Evolutionary conservation across 2,329 filamentous ascomycete genomes (phyloP).

Genomic region (Curvularia sp.): DNA sequence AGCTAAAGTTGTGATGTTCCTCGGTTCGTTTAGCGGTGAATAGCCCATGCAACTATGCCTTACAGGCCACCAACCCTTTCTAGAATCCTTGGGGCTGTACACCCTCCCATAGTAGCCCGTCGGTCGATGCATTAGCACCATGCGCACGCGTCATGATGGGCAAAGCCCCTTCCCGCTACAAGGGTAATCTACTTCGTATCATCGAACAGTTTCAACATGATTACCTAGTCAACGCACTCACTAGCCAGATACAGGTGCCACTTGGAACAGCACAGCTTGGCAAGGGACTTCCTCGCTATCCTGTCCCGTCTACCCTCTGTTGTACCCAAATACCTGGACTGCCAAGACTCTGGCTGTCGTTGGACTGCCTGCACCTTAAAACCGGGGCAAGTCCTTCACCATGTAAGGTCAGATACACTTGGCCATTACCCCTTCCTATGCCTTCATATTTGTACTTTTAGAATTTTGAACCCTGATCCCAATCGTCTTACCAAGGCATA

Average conservation of each 20-base stretch:
- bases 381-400: slow-evolving; percentile 8
- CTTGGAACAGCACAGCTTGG: slow-evolving; percentile 16
- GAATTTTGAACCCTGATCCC: not conserved
- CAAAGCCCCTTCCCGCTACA: slow-evolving; percentile 38
- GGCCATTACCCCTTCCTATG: not conserved
- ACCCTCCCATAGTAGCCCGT: slow-evolving; percentile 23
- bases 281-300: slow-evolving; percentile 7
- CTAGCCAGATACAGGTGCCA: slow-evolving; percentile 24
- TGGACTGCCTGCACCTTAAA: slow-evolving; percentile 17
- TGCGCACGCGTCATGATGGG: slow-evolving; percentile 25
- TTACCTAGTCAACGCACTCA: slow-evolving; percentile 19
- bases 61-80: slow-evolving; percentile 25
- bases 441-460: not conserved
- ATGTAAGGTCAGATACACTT: slow-evolving; percentile 8
- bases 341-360: slow-evolving; percentile 15
- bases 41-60: slow-evolving; percentile 40
- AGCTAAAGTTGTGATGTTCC: slow-evolving; percentile 24
- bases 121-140: slow-evolving; percentile 25
- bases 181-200: slow-evolving; percentile 20
- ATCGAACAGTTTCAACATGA: slow-evolving; percentile 16
- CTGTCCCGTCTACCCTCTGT: slow-evolving; percentile 13
- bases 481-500: not conserved
- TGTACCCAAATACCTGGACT: slow-evolving; percentile 12
- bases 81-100: slow-evolving; percentile 28
- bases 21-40: slow-evolving; percentile 35